Conservation (phyloP, 768 basidiomycete genomes). For the Rhizopogon roseolus region DNA sequence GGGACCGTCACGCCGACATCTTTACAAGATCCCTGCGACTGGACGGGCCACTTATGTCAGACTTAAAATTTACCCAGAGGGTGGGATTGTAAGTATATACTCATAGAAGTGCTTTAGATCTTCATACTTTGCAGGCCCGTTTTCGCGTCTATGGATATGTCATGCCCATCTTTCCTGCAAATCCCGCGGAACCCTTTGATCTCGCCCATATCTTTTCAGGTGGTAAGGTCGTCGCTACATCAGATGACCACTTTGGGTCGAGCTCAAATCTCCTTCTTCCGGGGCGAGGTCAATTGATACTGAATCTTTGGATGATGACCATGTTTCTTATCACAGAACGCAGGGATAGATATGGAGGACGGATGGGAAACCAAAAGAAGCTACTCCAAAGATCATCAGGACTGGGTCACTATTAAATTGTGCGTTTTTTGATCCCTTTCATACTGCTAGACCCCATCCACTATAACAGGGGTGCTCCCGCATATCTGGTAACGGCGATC, state of each 20-base stretch:
- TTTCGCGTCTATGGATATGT: constrained; percentile 90
- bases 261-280: constrained; percentile 90
- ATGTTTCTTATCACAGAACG: background rate
- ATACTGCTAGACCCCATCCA: background rate
- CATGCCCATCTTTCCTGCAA: constrained; percentile 52
- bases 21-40: constrained; percentile 68
- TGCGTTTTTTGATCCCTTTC: constrained; percentile 33
- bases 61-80: constrained; percentile 94
- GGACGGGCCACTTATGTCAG: constrained; percentile 71
- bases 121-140: constrained; percentile 55
- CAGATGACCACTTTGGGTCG: constrained; percentile 95
- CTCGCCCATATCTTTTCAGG: constrained; percentile 89
- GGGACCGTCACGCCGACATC: constrained; percentile 82
- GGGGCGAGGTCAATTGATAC: constrained; percentile 55
- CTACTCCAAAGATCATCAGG: constrained; percentile 71
- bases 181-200: constrained; percentile 56
- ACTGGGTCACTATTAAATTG: constrained; percentile 91
- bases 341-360: constrained; percentile 89
- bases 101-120: background rate
- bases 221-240: constrained; percentile 76
- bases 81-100: constrained; percentile 68
- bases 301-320: background rate
- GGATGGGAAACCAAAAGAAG: constrained; percentile 98
- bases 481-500: constrained; percentile 68
- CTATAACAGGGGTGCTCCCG: constrained; percentile 59